Evolutionary conservation across 2,329 filamentous ascomycete genomes (phyloP), one percentile per base, ranked within the genome.

Genomic region (Colletotrichum sansevieriae): DNA sequence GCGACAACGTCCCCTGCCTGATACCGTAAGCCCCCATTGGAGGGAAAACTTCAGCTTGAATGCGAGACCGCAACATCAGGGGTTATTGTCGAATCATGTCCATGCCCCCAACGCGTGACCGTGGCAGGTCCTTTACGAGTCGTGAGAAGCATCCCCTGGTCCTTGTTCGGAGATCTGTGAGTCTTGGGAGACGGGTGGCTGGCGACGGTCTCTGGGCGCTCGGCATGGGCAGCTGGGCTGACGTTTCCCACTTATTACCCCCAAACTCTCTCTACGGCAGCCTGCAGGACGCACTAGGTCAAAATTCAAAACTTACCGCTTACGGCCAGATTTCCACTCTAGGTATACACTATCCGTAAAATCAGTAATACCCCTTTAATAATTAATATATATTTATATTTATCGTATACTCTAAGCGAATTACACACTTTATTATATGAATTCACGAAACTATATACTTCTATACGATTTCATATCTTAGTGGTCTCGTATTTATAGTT

Each of bases 231-330:
- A 18, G 33, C 9, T 52, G 22, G 49, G 5, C 25, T 55, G 54
- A 25, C 41, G 49, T 47, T 47, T 51, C 47, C 65, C 49, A 60
- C 11, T 49, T 22, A 65, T 41, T 22, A 65, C 35, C 62, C 62
- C 66, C 63, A 56, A 56, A 57, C 56, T 69, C 62, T 65, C 65
- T 46, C 63, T n/a, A n/a, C n/a, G n/a, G n/a, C n/a, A n/a, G n/a
- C n/a, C n/a, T n/a, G n/a, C n/a, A n/a, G n/a, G n/a, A n/a, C n/a
- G n/a, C n/a, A n/a, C n/a, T n/a, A n/a, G n/a, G n/a, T n/a, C n/a
- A n/a, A n/a, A n/a, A n/a, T n/a, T n/a, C n/a, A n/a, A n/a, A n/a
- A n/a, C n/a, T n/a, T n/a, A n/a, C n/a, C n/a, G n/a, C n/a, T n/a
- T n/a, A n/a, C n/a, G n/a, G n/a, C n/a, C n/a, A n/a, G n/a, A n/a